Base-by-base conservation (phyloP, 2,329 filamentous ascomycete species). In the Calonectria honghensis region DNA sequence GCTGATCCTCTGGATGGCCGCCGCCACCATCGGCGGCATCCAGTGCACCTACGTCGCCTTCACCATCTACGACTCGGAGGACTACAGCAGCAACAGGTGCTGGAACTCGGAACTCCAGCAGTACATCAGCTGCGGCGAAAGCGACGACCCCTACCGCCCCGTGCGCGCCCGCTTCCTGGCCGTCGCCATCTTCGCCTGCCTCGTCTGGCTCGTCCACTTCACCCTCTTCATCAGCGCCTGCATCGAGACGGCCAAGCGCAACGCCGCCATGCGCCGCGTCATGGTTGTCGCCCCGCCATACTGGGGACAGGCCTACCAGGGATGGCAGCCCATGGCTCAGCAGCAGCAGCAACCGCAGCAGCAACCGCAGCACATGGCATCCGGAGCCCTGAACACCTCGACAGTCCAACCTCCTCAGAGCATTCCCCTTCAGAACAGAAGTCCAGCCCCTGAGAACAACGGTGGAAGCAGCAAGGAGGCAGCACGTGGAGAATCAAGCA, bases 1-100 rank as follows among this genome's bases (percentile, higher is more conserved):
- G 39, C 85, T 89, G 3, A 65, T 88, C 74, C 80, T 88, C 70
- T 88, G 85, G 84, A 75, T 88, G 9, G 72, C 79, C 29, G 79
- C 82, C n/a, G 59, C 79, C 48, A 35, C 82, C 16, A 72, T 82
- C 3, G 81, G 81, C 41, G 80, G 76, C 59, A 54, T 83, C 31
- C 73, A 82, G 57, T 68, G 73, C 29, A 73, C 79, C 24, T 72
- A 79, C 13, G 54, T 75, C 48, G 66, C 78, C 51, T 76, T 75
- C 54, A 16, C 61, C 18, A 45, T 29, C 20, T 64, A 79, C 41
- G 64, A 77, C 65, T 71, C 75, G 70, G 39, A 72, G 16, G 76
- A 75, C n/a, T 66, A 75, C 48, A 48, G 31, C 67, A 39, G 57
- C 37, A 29, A 64, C 51, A 51, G 45, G 4, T 80, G 75, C 51